Evolutionary conservation across 352 stramenopile genomes (phyloP), one percentile per base, ranked within the genome.

Genomic region (Lagenidium giganteum): DNA sequence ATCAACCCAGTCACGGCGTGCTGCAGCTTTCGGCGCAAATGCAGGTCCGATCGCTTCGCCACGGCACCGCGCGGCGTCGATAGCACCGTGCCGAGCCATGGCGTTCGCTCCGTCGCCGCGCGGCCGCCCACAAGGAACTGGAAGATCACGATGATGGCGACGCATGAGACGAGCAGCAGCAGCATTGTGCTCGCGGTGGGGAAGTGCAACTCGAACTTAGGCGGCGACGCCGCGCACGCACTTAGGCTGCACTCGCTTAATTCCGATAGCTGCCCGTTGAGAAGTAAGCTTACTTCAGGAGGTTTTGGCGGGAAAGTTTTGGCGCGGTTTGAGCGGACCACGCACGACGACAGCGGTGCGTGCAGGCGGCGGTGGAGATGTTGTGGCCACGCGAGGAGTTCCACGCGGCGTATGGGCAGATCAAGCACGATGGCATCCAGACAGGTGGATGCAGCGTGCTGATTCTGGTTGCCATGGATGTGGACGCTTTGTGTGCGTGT

Each of bases 401-500:
- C 61, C 67, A 87, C 54, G 73, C 75, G 17, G 81, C 78, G 42
- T 95, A 92, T 52, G 67, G 67, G 17, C 80, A 92, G 51, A 85
- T 95, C 24, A 84, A 89, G 55, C 64, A 86, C 45, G 70, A 87
- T 34, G 82, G 76, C 32, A 62, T 91, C 42, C 66, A 81, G 45
- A 74, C 53, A 25, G 69, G 68, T 31, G 70, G 64, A 9, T 89
- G 81, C 51, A 95, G 82, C 28, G 82, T 97, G 16, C 63, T 98
- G 23, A 52, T 99, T 16, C 84, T 98, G 13, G 92, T 97, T 23
- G 89, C 94, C 34, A 61, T 96, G 11, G 93, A 98, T 50, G 88
- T 93, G 27, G 96, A 99, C 59, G 93, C 95, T 28, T 78, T 99
- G 43, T 96, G 89, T 51, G 87, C 93, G 12, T 92, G 85, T 34